Evolutionary conservation across 768 basidiomycete species (phyloP).

Genomic region (Boletus rex-veris): DNA sequence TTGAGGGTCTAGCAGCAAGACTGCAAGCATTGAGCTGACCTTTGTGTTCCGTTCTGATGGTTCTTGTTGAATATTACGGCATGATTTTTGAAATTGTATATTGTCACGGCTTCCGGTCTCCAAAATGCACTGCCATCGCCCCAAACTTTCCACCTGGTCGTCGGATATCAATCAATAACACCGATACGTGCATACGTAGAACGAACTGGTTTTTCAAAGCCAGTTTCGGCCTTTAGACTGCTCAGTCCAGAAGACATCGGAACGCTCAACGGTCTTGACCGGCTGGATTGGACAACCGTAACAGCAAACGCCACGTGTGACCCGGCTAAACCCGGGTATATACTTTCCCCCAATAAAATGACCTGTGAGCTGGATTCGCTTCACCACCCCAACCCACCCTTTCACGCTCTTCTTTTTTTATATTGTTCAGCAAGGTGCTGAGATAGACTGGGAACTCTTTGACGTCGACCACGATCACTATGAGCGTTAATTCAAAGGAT

Average conservation of each 20-base stretch:
- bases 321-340: conserved; percentile 22
- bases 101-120: neutral
- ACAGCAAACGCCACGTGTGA: conserved; percentile 21
- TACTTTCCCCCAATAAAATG: conserved; percentile 30
- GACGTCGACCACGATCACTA: conserved; percentile 16
- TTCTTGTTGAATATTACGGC: too few species aligned
- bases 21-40: conserved; percentile 35
- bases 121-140: neutral
- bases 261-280: too few species aligned
- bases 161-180: too few species aligned
- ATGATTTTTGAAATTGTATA: conserved; percentile 1
- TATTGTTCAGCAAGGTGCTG: neutral
- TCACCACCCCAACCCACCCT: neutral
- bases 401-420: neutral
- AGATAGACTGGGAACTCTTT: conserved; percentile 4
- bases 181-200: too few species aligned
- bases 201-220: too few species aligned
- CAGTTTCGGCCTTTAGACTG: too few species aligned
- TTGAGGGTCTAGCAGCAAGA: conserved; percentile 57
- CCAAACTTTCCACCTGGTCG: neutral
- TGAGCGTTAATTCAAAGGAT: conserved; percentile 15
- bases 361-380: too few species aligned
- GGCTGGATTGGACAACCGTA: neutral
- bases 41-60: neutral
- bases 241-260: too few species aligned